These are phyloP conservation scores for Euphrasia arctica DNA, from an alignment of 305 asterid genomes.

Conservation along the genomic window DNA sequence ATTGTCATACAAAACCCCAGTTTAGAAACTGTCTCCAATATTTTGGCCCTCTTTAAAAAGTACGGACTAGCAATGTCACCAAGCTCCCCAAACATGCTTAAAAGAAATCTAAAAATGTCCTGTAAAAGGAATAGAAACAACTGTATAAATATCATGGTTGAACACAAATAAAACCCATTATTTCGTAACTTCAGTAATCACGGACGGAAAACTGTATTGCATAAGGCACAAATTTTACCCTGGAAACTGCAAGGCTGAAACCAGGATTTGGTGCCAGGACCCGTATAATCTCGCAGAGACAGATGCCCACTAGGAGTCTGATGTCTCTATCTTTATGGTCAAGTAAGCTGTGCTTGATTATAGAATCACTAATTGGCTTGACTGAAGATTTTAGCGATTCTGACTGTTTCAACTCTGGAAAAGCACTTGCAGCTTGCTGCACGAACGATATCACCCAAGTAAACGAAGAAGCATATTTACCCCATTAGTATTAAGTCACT, in stretches of 20 bases:
- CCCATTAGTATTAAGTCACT: neutral
- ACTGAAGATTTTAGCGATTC: constrained; percentile 37
- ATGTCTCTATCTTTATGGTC: constrained; percentile 70
- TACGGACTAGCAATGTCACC: constrained; percentile 54
- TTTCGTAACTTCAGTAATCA: constrained; percentile 13
- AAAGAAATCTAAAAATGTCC: constrained; percentile 64
- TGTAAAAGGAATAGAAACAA: constrained; percentile 31
- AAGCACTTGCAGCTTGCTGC: constrained; percentile 71
- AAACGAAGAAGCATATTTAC: neutral
- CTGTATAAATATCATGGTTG: constrained; percentile 18
- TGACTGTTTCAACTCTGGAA: constrained; percentile 52
- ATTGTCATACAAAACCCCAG: constrained; percentile 58
- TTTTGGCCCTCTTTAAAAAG: constrained; percentile 52
- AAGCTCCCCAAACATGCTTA: constrained; percentile 66
- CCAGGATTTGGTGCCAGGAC: constrained; percentile 76
- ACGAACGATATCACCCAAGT: constrained; percentile 18
- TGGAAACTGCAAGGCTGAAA: constrained; percentile 45
- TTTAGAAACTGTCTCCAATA: constrained; percentile 70
- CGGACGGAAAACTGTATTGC: neutral
- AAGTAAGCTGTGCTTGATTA: constrained; percentile 53
- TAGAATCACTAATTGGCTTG: constrained; percentile 58
- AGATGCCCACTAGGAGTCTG: constrained; percentile 63
- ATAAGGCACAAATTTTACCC: constrained; percentile 38
- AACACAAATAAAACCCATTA: constrained; percentile 16
- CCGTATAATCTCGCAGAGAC: constrained; percentile 62